These are phyloP conservation scores for Aspergillus ustus DNA, from an alignment of 2,329 filamentous ascomycete genomes.

Conservation along the genomic window DNA sequence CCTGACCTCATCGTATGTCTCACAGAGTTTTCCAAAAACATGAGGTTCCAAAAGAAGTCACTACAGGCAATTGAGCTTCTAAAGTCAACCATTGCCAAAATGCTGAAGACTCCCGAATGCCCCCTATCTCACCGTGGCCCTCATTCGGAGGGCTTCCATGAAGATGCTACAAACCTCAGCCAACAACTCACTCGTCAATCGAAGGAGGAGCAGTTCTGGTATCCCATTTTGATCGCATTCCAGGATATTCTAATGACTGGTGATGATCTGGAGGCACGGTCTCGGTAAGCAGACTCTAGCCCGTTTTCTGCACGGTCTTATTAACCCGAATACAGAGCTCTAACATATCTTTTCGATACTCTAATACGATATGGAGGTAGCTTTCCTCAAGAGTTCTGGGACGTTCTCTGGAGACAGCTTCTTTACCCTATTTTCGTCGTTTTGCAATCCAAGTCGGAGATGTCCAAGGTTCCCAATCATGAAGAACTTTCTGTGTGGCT, in stretches of 20 bases:
- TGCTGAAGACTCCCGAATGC: conserved; percentile 95
- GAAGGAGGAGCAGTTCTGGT: conserved; percentile 97
- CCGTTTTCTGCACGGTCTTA: conserved; percentile 8
- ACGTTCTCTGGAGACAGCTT: conserved; percentile 95
- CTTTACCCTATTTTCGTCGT: conserved; percentile 99
- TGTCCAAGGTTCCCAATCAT: conserved; percentile 92
- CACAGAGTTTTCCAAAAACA: conserved; percentile 98
- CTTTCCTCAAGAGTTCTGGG: conserved; percentile 95
- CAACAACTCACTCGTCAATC: conserved; percentile 78
- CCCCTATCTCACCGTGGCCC: conserved; percentile 73
- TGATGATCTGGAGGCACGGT: conserved; percentile 95
- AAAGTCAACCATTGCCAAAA: conserved; percentile 89
- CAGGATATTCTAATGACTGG: conserved; percentile 99
- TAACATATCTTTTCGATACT: conserved; percentile 96
- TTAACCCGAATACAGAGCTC: conserved; percentile 56
- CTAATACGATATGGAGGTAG: conserved; percentile 87
- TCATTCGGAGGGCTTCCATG: conserved; percentile 50
- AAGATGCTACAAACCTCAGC: conserved; percentile 54
- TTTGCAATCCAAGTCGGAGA: conserved; percentile 91
- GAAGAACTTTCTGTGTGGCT: conserved; percentile 98
- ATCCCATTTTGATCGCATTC: conserved; percentile 96
- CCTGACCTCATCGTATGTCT: conserved; percentile 94
- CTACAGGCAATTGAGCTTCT: conserved; percentile 92
- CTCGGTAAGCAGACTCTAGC: conserved; percentile 46
- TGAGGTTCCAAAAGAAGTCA: conserved; percentile 98